A percentile compares a stretch with the other conserved stretches of the same genome.
These are phyloP conservation scores for Erysimum cheiranthoides DNA, from an alignment of 345 rosid species.

Conservation along the genomic window DNA sequence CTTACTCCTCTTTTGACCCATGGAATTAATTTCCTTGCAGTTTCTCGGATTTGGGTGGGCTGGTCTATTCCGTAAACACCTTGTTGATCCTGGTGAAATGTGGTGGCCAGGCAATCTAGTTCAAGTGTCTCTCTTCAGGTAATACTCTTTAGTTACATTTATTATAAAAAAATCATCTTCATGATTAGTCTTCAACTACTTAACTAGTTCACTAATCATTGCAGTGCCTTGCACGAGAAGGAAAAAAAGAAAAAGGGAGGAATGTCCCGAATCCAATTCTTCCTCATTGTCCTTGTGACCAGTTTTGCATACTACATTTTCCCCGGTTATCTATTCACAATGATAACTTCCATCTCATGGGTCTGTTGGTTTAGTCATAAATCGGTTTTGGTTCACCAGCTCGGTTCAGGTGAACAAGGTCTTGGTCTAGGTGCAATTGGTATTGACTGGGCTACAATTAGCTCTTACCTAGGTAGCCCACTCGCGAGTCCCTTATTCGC, in stretches of 20 bases:
- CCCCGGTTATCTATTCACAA: constrained; percentile 65
- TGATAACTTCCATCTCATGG: constrained; percentile 73
- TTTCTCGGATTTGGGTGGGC: constrained; percentile 91
- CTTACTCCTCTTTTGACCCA: neutral
- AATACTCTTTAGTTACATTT: constrained; percentile 9
- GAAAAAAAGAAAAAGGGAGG: constrained; percentile 58
- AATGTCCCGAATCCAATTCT: constrained; percentile 63
- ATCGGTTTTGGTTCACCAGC: constrained; percentile 66
- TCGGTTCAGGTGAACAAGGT: constrained; percentile 76
- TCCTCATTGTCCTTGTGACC: constrained; percentile 56
- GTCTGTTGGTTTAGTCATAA: constrained; percentile 78
- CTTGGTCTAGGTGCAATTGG: constrained; percentile 80
- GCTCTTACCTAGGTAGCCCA: constrained; percentile 79
- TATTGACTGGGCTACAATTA: constrained; percentile 77
- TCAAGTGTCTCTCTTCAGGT: constrained; percentile 85
- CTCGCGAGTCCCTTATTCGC: constrained; percentile 89
- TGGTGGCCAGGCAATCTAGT: constrained; percentile 89
- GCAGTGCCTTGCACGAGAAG: constrained; percentile 77
- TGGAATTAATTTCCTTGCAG: constrained; percentile 41
- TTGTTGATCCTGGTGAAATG: constrained; percentile 89
- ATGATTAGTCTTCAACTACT: constrained; percentile 13
- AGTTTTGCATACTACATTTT: constrained; percentile 75
- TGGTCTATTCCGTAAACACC: constrained; percentile 68
- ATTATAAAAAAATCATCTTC: neutral
- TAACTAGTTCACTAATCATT: constrained; percentile 1